Evolutionary conservation across 2,329 filamentous ascomycete species (phyloP).

Genomic region (Pleomassaria siparia): DNA sequence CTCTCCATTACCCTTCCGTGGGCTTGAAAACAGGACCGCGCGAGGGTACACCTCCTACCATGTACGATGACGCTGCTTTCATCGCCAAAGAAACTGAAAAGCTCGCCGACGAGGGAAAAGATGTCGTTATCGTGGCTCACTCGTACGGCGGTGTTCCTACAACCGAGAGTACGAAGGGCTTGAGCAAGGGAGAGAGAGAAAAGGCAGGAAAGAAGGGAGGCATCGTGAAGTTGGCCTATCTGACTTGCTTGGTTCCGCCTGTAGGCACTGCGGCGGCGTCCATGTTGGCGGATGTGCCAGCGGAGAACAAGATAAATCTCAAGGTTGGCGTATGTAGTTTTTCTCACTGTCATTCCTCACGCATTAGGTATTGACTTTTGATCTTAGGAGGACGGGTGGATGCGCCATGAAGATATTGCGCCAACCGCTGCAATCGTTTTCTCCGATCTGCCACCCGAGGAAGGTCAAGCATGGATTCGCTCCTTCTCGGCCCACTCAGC

Average conservation of each 20-base stretch:
- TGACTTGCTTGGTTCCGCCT: constrained; percentile 19
- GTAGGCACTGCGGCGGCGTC: constrained; percentile 12
- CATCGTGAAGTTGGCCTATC: constrained; percentile 24
- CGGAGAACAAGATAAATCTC: not conserved
- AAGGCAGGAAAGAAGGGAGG: constrained; percentile 26
- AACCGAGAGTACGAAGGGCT: constrained; percentile 29
- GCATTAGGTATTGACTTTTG: not conserved
- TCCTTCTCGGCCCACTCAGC: constrained; percentile 35
- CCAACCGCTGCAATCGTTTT: constrained; percentile 14
- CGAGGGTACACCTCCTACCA: constrained; percentile 11
- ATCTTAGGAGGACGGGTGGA: constrained; percentile 12
- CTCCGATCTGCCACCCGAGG: constrained; percentile 16
- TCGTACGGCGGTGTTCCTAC: constrained; percentile 41
- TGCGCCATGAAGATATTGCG: constrained; percentile 12
- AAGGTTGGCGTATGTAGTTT: constrained; percentile 1
- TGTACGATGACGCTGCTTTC: constrained; percentile 34
- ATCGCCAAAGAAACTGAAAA: constrained; percentile 24
- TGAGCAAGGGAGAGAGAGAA: constrained; percentile 27
- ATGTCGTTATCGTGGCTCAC: constrained; percentile 42
- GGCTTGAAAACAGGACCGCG: constrained; percentile 7
- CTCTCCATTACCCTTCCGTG: constrained; percentile 1
- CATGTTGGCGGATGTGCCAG: constrained; percentile 3
- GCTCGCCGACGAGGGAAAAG: constrained; percentile 34
- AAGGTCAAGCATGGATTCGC: constrained; percentile 14
- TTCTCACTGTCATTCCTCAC: not conserved